Evolutionary conservation across 225 moss, liverwort and hornwort species (phyloP), one percentile per base, ranked within the genome.

Genomic region (Bryum argenteum): DNA sequence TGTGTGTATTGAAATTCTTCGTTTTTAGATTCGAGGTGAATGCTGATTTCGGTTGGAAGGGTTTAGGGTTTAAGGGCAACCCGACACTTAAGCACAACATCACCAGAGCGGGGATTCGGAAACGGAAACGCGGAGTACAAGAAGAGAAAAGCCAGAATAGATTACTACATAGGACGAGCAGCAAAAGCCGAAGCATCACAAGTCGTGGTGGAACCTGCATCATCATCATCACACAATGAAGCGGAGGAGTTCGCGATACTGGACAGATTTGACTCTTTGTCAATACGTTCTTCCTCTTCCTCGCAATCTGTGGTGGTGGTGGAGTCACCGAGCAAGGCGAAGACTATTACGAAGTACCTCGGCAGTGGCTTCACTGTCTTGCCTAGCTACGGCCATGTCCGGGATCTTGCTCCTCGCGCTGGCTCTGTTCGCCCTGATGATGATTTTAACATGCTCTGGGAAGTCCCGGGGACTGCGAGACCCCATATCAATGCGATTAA

Each of bases 321-420:
- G 43, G 97, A 98, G 73, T 98, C 94, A 5, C 97, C 97, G 50
- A 94, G 88, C 53, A 98, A 98, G 80, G 97, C 97, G 23, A 94
- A 85, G 47, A 98, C 97, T 8, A 98, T 98, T 66, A 89, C 88
- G 26, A 94, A 94, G 80, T 98, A 98, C 66, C 80, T 98, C 13
- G 94, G 94, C 11, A 77, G 83, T 26, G 80, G 83, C 58, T 91
- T 86, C 69, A 89, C 88, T n/a, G 97, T 98, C 20, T 28, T 98
- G 45, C 89, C 97, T 10, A 94, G 94, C 86, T 94, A 89, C 72
- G 97, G 97, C 39, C 97, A 98, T 71, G 94, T 98, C 22, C 86
- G 97, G 37, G 97, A 98, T 72, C 83, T 98, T 12, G 94, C 97
- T 58, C 88, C 97, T 0, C 90, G 92, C 67, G 71, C 94, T 12